phyloP scores from a whole-genome alignment of 164 flowering plant genomes.

The Berberis vulgaris region DNA sequence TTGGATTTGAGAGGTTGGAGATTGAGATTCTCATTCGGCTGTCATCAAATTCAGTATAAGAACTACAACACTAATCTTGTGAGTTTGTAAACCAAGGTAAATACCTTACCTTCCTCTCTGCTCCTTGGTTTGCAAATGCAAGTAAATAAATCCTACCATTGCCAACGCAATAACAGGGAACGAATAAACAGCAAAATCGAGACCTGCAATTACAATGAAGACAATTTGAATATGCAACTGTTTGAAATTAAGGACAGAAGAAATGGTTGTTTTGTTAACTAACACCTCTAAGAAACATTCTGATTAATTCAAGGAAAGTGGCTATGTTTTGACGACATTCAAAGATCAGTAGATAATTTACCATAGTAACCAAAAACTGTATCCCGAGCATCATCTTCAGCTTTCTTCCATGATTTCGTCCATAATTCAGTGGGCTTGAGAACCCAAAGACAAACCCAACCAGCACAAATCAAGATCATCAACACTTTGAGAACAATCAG shows the following conservation, averaged over 20 bases:
- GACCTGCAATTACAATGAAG: slow-evolving; percentile 35
- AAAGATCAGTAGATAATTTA: slow-evolving; percentile 11
- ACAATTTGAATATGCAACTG: no score
- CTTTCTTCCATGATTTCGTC: slow-evolving; percentile 59
- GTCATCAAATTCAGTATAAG: slow-evolving; percentile 5
- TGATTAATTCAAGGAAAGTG: no score
- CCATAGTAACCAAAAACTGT: slow-evolving; percentile 56
- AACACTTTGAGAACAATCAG: slow-evolving; percentile 28
- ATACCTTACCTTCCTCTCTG: slow-evolving; percentile 32
- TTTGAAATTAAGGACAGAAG: no score
- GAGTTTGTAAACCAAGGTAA: no score
- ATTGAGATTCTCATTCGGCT: slow-evolving; percentile 29
- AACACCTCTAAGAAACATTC: no score
- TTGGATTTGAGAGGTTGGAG: slow-evolving; percentile 41
- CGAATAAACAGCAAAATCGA: slow-evolving; percentile 48
- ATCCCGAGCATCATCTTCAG: slow-evolving; percentile 40
- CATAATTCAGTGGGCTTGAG: slow-evolving; percentile 67
- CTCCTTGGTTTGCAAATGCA: slow-evolving; percentile 25
- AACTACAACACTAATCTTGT: no score
- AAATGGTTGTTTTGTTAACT: no score
- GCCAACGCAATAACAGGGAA: slow-evolving; percentile 46
- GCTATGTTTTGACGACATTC: background rate
- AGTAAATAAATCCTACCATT: slow-evolving; percentile 43
- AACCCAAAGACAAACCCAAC: slow-evolving; percentile 68
- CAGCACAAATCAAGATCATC: slow-evolving; percentile 37